Conservation (phyloP, 305 asterid species). For the Solanum chacoense region DNA sequence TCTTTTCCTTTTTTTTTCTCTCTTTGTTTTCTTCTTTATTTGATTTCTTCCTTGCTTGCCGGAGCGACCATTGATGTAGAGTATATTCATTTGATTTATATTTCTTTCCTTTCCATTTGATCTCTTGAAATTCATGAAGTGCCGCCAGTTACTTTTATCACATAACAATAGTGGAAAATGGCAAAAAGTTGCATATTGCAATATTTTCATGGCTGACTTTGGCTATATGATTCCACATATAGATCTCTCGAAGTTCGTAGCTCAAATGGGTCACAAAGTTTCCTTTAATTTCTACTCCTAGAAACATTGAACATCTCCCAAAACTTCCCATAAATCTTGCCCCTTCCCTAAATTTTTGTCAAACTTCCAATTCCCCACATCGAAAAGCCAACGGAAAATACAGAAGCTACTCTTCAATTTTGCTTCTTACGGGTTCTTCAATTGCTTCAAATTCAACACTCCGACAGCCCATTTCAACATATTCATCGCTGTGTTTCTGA, state of each 20-base stretch:
- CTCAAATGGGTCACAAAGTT: background rate
- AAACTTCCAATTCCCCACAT: background rate
- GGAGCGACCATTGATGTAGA: background rate
- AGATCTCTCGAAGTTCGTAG: background rate
- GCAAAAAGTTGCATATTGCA: background rate
- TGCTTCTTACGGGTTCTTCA: background rate
- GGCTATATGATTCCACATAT: background rate
- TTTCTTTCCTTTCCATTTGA: background rate
- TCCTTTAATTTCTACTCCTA: background rate
- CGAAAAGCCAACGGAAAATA: background rate
- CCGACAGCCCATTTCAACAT: background rate
- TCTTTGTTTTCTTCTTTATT: background rate
- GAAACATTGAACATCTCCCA: background rate
- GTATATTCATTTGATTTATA: background rate
- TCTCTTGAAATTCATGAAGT: background rate
- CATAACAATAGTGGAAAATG: background rate
- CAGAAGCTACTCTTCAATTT: background rate
- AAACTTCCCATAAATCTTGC: background rate
- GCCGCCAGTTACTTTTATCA: background rate
- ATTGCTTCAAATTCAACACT: background rate
- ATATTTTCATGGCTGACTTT: background rate
- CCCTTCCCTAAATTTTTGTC: background rate
- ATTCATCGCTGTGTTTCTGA: background rate
- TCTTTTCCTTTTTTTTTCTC: background rate
- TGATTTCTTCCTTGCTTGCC: background rate